phyloP scores from a whole-genome alignment of 1,284 basidiomycete species.

The Sanghuangporus sanghuang region DNA sequence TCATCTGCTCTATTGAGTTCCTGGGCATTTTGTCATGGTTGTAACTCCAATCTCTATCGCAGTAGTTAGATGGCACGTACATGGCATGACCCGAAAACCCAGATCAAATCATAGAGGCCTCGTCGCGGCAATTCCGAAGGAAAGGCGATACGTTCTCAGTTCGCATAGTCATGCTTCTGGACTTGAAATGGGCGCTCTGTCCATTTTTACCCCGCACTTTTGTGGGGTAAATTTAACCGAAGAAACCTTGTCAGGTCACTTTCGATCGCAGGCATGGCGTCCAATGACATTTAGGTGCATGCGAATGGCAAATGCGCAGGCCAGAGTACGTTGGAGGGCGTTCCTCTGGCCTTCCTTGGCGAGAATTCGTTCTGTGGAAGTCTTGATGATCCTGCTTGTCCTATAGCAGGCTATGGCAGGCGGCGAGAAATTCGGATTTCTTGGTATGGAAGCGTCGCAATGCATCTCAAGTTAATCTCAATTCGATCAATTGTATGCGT shows the following conservation, averaged over 20 bases:
- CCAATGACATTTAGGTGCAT: not conserved
- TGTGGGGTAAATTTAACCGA: not conserved
- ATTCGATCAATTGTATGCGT: not conserved
- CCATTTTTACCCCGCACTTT: conserved; percentile 2
- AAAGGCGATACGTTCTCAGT: not conserved
- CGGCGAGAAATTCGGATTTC: not conserved
- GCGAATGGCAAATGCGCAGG: not conserved
- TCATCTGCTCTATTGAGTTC: not conserved
- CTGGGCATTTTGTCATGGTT: not conserved
- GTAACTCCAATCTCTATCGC: not conserved
- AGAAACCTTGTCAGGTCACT: not conserved
- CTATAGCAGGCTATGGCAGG: not conserved
- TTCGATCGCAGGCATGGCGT: not conserved
- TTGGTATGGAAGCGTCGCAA: not conserved
- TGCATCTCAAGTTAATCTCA: not conserved
- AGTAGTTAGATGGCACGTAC: not conserved
- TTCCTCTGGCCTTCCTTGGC: not conserved
- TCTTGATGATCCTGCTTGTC: not conserved
- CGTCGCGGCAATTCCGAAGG: not conserved
- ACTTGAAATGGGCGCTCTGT: not conserved
- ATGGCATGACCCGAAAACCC: not conserved
- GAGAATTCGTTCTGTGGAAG: not conserved
- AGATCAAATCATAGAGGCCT: not conserved
- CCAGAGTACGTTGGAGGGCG: not conserved
- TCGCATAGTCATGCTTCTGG: not conserved